Conservation (phyloP, 148 eudicot genomes). For the Vaccinium darrowii region DNA sequence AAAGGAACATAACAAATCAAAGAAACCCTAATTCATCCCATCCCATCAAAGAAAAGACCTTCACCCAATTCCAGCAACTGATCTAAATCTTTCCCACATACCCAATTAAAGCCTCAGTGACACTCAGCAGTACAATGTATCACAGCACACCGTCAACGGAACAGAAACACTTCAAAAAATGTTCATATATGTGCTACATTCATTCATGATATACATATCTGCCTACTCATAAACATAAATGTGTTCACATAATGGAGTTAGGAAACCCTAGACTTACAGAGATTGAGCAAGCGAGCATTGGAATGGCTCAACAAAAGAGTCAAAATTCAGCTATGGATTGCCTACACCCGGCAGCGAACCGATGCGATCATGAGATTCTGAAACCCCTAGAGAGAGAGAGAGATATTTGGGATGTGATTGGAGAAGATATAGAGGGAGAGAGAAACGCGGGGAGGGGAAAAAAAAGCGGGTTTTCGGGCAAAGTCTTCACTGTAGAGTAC, state of each 20-base stretch:
- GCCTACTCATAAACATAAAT: background rate
- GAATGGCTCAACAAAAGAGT: background rate
- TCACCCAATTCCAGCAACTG: background rate
- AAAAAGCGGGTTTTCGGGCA: conserved; percentile 32
- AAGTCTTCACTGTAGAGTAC: conserved; percentile 20
- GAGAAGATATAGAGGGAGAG: conserved; percentile 28
- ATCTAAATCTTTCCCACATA: background rate
- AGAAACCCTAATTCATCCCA: too few species aligned
- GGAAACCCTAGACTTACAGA: conserved; percentile 36
- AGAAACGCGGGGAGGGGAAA: conserved; percentile 33
- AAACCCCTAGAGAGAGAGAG: conserved; percentile 25
- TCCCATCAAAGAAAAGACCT: background rate
- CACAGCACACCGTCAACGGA: background rate
- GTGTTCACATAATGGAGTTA: background rate
- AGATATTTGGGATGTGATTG: conserved; percentile 20
- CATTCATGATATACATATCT: background rate
- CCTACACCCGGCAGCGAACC: conserved; percentile 10
- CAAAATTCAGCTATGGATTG: conserved; percentile 9
- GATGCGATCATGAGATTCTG: conserved; percentile 11
- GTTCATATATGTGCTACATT: background rate
- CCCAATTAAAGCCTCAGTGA: background rate
- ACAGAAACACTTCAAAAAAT: conserved; percentile 2
- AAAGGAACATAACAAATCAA: too few species aligned
- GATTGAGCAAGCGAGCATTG: conserved; percentile 40
- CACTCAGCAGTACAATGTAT: background rate